Percentiles rank a stretch among this genome's conserved stretches.
phyloP scores from a whole-genome alignment of 495 filamentous ascomycete genomes.

The Aspergillus incahuasiensis region DNA sequence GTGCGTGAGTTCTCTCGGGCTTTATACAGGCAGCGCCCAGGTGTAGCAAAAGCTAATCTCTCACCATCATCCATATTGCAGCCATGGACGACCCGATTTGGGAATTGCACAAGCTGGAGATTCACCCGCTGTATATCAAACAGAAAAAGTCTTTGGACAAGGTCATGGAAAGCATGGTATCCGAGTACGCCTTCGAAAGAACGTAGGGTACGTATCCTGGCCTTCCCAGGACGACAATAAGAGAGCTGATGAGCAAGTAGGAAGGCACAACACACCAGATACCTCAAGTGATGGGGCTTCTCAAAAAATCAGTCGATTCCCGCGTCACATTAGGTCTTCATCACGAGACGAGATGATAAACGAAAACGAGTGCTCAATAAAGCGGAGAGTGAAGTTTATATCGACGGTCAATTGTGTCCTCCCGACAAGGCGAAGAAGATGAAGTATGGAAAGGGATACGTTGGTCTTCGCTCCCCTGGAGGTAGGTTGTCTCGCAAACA shows the following conservation, averaged over 20 bases:
- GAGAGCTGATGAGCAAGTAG: background rate
- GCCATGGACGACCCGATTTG: too few species aligned
- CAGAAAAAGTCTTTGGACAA: too few species aligned
- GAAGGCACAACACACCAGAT: conserved; percentile 4
- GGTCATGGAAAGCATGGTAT: conserved; percentile 39
- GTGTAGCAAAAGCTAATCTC: too few species aligned
- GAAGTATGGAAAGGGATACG: conserved; percentile 8
- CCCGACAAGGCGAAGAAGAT: conserved; percentile 8
- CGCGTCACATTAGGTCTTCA: background rate
- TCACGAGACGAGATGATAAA: conserved; percentile 9
- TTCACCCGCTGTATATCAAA: too few species aligned
- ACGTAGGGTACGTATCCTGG: conserved; percentile 26
- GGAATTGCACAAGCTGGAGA: too few species aligned
- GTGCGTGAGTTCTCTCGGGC: too few species aligned
- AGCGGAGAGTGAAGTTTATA: conserved; percentile 16
- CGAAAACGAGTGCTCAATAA: conserved; percentile 9
- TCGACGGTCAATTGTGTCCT: conserved; percentile 4
- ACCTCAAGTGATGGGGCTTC: conserved; percentile 9
- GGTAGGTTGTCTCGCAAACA: conserved; percentile 6
- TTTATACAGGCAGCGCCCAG: too few species aligned
- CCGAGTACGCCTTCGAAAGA: conserved; percentile 31
- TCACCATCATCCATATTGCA: too few species aligned
- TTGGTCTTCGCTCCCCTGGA: background rate
- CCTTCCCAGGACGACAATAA: background rate
- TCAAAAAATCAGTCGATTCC: conserved; percentile 8